Conservation (phyloP, 306 rosid species). For the Erythrophleum fordii region DNA sequence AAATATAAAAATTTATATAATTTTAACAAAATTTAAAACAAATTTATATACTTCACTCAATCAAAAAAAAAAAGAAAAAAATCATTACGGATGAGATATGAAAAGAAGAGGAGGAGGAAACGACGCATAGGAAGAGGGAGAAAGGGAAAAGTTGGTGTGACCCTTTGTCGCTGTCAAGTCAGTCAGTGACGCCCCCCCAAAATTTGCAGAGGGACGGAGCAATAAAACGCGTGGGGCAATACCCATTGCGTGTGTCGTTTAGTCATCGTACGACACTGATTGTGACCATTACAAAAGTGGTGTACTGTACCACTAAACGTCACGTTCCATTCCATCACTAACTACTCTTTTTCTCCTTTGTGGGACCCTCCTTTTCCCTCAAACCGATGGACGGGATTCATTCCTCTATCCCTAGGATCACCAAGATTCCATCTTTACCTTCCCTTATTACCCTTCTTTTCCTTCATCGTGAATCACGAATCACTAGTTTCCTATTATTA, state of each 20-base stretch:
- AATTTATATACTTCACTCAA: too few relatives aligned
- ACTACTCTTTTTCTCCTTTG: background rate
- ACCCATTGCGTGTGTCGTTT: constrained; percentile 43
- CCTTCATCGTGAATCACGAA: background rate
- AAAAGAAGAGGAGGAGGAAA: background rate
- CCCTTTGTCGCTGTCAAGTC: background rate
- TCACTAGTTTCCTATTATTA: too few relatives aligned
- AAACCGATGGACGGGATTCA: constrained; percentile 27
- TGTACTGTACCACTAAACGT: constrained; percentile 34
- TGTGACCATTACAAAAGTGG: constrained; percentile 35
- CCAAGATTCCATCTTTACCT: background rate
- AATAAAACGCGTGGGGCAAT: constrained; percentile 35
- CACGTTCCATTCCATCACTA: constrained; percentile 57
- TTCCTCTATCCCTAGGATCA: background rate
- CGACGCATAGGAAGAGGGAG: background rate
- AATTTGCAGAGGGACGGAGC: background rate
- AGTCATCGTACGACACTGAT: constrained; percentile 43
- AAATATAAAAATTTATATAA: too few relatives aligned
- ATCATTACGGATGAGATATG: too few relatives aligned
- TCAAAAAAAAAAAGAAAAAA: background rate
- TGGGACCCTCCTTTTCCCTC: constrained; percentile 39
- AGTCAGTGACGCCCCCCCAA: too few relatives aligned
- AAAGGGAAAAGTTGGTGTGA: background rate
- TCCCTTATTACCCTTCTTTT: too few relatives aligned
- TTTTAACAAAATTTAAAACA: too few relatives aligned